Evolutionary conservation across 1,284 basidiomycete genomes (phyloP), one percentile per base, ranked within the genome.

Genomic region (Trichosporon ovoides): DNA sequence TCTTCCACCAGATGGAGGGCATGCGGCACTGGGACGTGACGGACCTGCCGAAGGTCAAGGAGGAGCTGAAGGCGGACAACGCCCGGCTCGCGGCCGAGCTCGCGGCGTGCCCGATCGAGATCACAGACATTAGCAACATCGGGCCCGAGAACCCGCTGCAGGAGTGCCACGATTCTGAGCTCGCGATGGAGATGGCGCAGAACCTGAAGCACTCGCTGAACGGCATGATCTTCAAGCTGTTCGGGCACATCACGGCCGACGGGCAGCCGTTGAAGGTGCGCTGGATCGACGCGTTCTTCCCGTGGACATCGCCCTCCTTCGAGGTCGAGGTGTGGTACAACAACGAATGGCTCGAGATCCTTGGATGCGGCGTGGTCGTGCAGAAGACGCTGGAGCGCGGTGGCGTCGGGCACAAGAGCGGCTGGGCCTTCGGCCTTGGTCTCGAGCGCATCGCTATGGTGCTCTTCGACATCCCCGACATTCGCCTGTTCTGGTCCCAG

Each of bases 1-100:
- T 97, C 46, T 99, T 99, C 76, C 96, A 99, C 78, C 96, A 99
- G 78, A 92, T 97, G 80, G 96, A 99, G 76, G 96, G 95, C 33
- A 92, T 94, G 19, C 82, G 86, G 43, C 85, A 97, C 52, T 93
- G 55, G 80, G 65, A 71, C 14, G 88, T 81, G 57, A 59, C 66
- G 16, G 70, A 75, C 16, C 71, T 83, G 0, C 69, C 70, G 5
- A 64, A 71, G 20, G 74, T 81, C 50, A 52, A 43, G 36, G 61
- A 48, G 46, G 52, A 54, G 52, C 43, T 48, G 38, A 48, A 37
- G 31, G 58, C 37, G 38, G 58, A 59, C 16, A 82, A 91, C 66
- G 83, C 78, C 36, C 78, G 80, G 38, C 82, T 97, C 22, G 80
- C 82, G 38, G 76, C 77, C 2, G 77, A 84, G 58, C 82, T 96